Conservation (phyloP, 2,329 filamentous ascomycete species). For the Verticillium nonalfalfae region DNA sequence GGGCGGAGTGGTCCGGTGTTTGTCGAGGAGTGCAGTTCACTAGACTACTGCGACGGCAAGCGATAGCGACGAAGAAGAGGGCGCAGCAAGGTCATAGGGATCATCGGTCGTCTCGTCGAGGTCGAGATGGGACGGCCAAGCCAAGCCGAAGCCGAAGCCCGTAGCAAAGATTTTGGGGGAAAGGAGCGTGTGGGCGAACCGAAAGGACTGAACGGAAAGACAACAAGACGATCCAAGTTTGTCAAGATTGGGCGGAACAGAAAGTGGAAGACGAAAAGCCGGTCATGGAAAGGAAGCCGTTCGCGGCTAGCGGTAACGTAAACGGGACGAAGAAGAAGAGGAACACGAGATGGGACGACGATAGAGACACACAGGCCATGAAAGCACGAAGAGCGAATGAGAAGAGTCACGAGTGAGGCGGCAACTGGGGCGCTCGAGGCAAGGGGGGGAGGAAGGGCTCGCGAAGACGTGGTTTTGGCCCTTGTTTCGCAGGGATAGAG, state of each 20-base stretch:
- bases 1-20: not conserved
- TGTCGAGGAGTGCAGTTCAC: not conserved
- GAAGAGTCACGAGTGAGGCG: not conserved
- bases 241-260: not conserved
- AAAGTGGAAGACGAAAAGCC: slow-evolving; percentile 4
- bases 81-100: not conserved
- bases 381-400: slow-evolving; percentile 1
- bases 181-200: slow-evolving; percentile 7
- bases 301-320: not conserved
- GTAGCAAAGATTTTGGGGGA: not conserved
- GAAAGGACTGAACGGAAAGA: slow-evolving; percentile 5
- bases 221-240: not conserved
- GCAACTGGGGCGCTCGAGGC: not conserved
- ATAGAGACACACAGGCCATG: not conserved
- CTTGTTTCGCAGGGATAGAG: slow-evolving; percentile 1
- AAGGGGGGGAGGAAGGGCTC: not conserved
- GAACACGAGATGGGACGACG: slow-evolving; percentile 5
- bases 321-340: not conserved
- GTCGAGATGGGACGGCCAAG: slow-evolving; percentile 8
- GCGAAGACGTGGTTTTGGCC: not conserved
- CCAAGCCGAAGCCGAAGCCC: not conserved
- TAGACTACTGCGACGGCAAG: not conserved
- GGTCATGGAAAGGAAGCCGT: slow-evolving; percentile 4
- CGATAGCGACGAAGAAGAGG: not conserved
- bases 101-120: not conserved